Conservation (phyloP, 495 filamentous ascomycete species). For the Penicillium silybi region DNA sequence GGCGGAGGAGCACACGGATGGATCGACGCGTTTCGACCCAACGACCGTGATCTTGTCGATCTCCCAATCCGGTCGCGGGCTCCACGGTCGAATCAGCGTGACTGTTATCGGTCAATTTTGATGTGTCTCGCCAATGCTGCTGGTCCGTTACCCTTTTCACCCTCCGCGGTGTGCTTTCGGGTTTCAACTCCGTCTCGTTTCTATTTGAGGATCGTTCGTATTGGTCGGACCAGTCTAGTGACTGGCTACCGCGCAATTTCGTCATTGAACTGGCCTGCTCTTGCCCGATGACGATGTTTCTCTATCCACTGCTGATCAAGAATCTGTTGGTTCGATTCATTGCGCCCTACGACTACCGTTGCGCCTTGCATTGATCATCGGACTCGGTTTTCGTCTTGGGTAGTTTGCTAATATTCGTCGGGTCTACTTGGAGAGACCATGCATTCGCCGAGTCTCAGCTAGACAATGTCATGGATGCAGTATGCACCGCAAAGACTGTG, state of each 20-base stretch:
- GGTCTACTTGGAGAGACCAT: background rate
- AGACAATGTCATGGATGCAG: background rate
- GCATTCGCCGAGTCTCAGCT: background rate
- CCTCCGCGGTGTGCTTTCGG: background rate
- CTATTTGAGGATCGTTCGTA: background rate
- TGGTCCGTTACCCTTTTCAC: background rate
- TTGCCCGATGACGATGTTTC: background rate
- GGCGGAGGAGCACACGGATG: background rate
- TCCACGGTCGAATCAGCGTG: background rate
- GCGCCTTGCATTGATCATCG: background rate
- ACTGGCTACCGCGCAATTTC: background rate
- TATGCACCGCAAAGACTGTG: background rate
- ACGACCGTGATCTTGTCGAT: conserved; percentile 6
- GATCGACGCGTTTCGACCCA: conserved; percentile 10
- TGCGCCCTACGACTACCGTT: background rate
- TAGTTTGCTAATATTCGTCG: background rate
- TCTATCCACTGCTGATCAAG: background rate
- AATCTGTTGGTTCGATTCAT: background rate
- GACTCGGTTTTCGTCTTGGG: background rate
- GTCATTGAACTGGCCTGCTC: background rate
- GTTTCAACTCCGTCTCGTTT: background rate
- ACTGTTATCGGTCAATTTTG: conserved; percentile 13
- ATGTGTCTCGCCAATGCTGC: conserved; percentile 7
- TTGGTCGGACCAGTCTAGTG: background rate
- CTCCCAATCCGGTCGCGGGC: background rate